Percentiles rank a stretch among this genome's conserved stretches.
These are phyloP conservation scores for Lathyrus tuberosus DNA, from an alignment of 306 rosid genomes.

Conservation along the genomic window DNA sequence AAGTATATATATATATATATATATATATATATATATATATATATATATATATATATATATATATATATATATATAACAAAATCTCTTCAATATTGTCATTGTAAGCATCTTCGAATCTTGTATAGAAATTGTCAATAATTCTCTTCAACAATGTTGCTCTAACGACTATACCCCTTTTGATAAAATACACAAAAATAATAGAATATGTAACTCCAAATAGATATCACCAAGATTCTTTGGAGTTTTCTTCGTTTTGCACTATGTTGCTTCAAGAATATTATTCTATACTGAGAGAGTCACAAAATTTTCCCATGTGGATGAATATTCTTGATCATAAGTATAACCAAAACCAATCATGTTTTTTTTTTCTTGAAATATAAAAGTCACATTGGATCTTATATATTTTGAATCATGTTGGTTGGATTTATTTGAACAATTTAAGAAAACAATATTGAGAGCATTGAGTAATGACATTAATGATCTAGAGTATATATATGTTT, in stretches of 20 bases:
- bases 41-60: too few species aligned
- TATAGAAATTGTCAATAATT: conserved; percentile 27
- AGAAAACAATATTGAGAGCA: too few species aligned
- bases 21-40: too few species aligned
- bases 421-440: background rate
- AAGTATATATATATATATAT: too few species aligned
- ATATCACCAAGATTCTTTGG: conserved; percentile 13
- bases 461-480: too few species aligned
- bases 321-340: background rate
- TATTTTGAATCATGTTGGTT: background rate
- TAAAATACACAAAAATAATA: background rate
- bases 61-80: too few species aligned
- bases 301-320: background rate
- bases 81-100: conserved; percentile 6
- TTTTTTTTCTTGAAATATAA: background rate
- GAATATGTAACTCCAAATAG: conserved; percentile 26
- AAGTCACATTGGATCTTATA: background rate
- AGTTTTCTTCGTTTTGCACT: conserved; percentile 23
- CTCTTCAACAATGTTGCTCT: conserved; percentile 1
- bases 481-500: too few species aligned
- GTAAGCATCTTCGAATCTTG: background rate
- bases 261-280: conserved; percentile 2
- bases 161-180: background rate
- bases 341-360: background rate
- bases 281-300: background rate